phyloP scores from a whole-genome alignment of 345 rosid species.

The Boechera divaricarpa region DNA sequence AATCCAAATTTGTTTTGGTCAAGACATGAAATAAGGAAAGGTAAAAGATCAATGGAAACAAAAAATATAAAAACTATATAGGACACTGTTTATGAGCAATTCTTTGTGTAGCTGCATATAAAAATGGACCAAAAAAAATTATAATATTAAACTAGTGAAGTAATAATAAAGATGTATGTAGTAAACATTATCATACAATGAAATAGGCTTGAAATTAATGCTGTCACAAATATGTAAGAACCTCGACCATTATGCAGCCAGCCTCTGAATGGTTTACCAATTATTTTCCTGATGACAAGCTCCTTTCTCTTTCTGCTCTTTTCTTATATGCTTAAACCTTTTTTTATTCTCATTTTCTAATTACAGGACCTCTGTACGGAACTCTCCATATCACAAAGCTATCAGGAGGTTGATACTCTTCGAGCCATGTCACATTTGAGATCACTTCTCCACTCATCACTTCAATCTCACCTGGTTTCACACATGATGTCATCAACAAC shows the following conservation, averaged over 20 bases:
- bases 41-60: background rate
- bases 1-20: background rate
- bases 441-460: conserved; percentile 61
- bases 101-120: conserved; percentile 9
- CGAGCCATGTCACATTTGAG: conserved; percentile 78
- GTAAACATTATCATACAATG: conserved; percentile 36
- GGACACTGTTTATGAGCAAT: conserved; percentile 25
- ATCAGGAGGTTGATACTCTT: conserved; percentile 90
- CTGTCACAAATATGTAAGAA: conserved; percentile 34
- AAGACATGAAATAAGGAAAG: background rate
- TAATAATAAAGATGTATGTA: conserved; percentile 19
- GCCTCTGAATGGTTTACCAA: conserved; percentile 22
- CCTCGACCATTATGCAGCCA: conserved; percentile 32
- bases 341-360: conserved; percentile 60
- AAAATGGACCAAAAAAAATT: conserved; percentile 1
- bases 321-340: conserved; percentile 14
- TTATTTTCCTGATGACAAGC: conserved; percentile 31
- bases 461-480: conserved; percentile 63
- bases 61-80: background rate
- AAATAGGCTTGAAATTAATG: conserved; percentile 21
- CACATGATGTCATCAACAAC: conserved; percentile 22
- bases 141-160: conserved; percentile 15
- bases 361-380: conserved; percentile 75
- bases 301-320: conserved; percentile 16
- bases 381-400: conserved; percentile 81